phyloP scores from a whole-genome alignment of 1,139 yeast genomes.

The Pichia sorboxylosa region DNA sequence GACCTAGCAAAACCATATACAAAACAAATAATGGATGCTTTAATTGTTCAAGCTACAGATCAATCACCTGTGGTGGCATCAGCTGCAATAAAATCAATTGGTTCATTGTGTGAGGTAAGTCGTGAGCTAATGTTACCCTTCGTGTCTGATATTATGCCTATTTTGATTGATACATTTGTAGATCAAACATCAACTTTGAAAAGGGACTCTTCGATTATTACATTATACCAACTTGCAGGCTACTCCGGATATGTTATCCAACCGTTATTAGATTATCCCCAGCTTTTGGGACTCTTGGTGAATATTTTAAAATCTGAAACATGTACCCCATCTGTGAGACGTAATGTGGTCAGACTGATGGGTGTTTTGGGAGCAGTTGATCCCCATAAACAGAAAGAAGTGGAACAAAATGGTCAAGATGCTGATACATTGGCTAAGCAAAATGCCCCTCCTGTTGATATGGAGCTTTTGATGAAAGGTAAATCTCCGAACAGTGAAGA shows the following conservation, averaged over 20 bases:
- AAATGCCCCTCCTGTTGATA: constrained; percentile 82
- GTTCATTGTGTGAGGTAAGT: constrained; percentile 79
- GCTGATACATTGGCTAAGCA: constrained; percentile 57
- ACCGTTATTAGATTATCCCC: constrained; percentile 86
- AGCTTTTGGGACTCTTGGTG: constrained; percentile 68
- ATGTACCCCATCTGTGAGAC: constrained; percentile 55
- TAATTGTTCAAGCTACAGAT: constrained; percentile 69
- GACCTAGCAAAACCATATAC: constrained; percentile 82
- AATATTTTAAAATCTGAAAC: constrained; percentile 73
- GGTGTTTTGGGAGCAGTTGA: constrained; percentile 96
- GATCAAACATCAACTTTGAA: constrained; percentile 82
- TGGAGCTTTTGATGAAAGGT: constrained; percentile 82
- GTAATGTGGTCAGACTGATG: constrained; percentile 78
- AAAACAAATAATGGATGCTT: constrained; percentile 75
- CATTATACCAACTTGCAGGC: constrained; percentile 80
- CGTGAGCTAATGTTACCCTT: constrained; percentile 75
- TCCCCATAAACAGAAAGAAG: constrained; percentile 89
- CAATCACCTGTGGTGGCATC: constrained; percentile 66
- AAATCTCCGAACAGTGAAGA: constrained; percentile 91
- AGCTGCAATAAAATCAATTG: constrained; percentile 78
- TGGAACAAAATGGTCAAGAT: constrained; percentile 59
- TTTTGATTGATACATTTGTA: constrained; percentile 76
- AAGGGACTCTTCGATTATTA: constrained; percentile 79
- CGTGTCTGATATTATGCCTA: constrained; percentile 70
- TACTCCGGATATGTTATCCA: constrained; percentile 93